phyloP scores from a whole-genome alignment of 176 grass and related monocot species.

The Eleusine coracana region DNA sequence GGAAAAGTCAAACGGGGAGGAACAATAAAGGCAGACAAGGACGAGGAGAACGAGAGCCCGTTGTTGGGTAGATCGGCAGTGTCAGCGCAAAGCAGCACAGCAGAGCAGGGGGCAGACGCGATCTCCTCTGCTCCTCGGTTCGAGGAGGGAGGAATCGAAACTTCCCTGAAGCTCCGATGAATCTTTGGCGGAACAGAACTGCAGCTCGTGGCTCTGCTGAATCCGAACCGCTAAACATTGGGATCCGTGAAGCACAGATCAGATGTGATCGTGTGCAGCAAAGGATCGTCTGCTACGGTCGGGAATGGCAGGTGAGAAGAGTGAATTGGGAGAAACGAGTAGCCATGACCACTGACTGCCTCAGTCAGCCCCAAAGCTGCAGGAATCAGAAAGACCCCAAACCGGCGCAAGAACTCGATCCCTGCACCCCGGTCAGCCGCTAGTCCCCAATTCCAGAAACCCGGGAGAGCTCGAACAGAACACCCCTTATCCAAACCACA shows the following conservation, averaged over 20 bases:
- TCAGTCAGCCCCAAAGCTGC: neutral
- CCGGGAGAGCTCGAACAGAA: conserved; percentile 23
- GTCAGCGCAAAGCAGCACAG: neutral
- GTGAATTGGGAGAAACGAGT: neutral
- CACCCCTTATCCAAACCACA: neutral
- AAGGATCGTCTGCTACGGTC: neutral
- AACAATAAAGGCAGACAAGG: neutral
- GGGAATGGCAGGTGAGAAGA: neutral
- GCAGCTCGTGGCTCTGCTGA: too few species aligned
- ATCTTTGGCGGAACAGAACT: neutral
- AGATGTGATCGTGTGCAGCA: neutral
- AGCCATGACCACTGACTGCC: neutral
- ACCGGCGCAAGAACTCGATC: too few species aligned
- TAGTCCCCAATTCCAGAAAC: neutral
- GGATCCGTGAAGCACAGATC: neutral
- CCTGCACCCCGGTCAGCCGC: too few species aligned
- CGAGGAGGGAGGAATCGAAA: neutral
- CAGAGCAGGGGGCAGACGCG: neutral
- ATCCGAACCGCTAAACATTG: neutral
- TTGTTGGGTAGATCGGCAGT: neutral
- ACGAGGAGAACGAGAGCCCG: neutral
- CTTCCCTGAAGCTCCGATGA: neutral
- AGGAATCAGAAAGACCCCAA: neutral
- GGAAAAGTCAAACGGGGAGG: conserved; percentile 26
- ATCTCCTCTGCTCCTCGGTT: neutral